Conservation (phyloP, 2,329 filamentous ascomycete genomes). For the Penicillium psychrosexuale region DNA sequence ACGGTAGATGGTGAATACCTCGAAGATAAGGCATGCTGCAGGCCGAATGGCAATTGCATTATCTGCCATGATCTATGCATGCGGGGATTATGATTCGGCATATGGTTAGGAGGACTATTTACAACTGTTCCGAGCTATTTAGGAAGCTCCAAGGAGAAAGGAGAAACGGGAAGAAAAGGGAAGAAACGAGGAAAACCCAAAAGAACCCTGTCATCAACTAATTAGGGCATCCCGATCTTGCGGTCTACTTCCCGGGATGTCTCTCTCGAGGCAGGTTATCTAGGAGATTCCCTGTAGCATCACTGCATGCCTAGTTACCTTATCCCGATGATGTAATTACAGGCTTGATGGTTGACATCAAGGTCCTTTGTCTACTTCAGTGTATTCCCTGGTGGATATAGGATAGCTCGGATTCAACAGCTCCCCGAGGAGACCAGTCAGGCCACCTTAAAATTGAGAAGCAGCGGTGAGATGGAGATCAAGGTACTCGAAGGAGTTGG, state of each 20-base stretch:
- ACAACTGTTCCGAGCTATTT: neutral
- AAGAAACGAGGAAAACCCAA: neutral
- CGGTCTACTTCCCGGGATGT: neutral
- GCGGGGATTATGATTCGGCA: constrained; percentile 1
- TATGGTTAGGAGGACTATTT: neutral
- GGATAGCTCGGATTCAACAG: neutral
- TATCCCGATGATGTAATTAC: neutral
- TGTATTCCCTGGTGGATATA: neutral
- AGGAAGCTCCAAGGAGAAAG: neutral
- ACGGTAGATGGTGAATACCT: neutral
- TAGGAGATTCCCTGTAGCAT: neutral
- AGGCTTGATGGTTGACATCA: neutral
- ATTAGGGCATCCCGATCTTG: neutral
- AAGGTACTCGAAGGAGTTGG: neutral
- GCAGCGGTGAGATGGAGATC: neutral
- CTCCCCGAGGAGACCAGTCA: neutral
- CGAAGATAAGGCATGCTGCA: constrained; percentile 22
- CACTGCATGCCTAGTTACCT: neutral
- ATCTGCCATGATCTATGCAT: constrained; percentile 21
- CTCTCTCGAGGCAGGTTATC: neutral
- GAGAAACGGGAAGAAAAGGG: neutral
- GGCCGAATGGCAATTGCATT: constrained; percentile 21
- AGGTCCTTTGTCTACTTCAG: neutral
- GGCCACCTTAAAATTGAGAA: neutral
- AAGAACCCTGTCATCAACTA: neutral